Evolutionary conservation across 2,329 filamentous ascomycete genomes (phyloP).

Genomic region (Trichoderma koningiopsis): DNA sequence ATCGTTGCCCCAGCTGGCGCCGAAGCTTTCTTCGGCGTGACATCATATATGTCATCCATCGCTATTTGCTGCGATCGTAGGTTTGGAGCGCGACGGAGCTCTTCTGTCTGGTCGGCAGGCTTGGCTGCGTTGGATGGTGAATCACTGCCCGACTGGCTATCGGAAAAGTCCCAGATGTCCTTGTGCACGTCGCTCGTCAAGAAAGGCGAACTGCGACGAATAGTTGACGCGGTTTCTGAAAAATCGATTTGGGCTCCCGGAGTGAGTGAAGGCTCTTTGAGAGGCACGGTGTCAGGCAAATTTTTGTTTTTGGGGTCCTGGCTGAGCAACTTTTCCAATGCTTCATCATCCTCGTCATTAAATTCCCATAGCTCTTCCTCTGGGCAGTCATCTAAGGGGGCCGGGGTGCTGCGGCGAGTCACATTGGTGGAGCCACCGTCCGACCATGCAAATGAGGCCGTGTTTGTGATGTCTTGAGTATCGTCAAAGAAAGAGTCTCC

Average conservation of each 20-base stretch:
- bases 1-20: neutral
- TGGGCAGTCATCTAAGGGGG: slow-evolving; percentile 26
- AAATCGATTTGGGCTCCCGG: slow-evolving; percentile 33
- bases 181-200: slow-evolving; percentile 19
- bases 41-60: slow-evolving; percentile 35
- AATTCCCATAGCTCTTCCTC: slow-evolving; percentile 32
- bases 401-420: slow-evolving; percentile 38
- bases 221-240: slow-evolving; percentile 42
- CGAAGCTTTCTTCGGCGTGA: slow-evolving; percentile 26
- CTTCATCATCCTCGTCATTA: slow-evolving; percentile 29
- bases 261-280: slow-evolving; percentile 1
- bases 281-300: slow-evolving; percentile 40
- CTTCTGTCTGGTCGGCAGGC: neutral
- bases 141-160: slow-evolving; percentile 23
- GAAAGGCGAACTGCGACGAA: slow-evolving; percentile 38
- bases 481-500: slow-evolving; percentile 14
- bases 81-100: slow-evolving; percentile 5
- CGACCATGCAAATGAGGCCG: slow-evolving; percentile 35
- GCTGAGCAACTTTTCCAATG: slow-evolving; percentile 35
- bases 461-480: slow-evolving; percentile 4
- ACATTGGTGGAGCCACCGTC: slow-evolving; percentile 34
- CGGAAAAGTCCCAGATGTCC: slow-evolving; percentile 29
- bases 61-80: slow-evolving; percentile 30
- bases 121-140: slow-evolving; percentile 4
- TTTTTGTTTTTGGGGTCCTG: slow-evolving; percentile 29